These are phyloP conservation scores for Xylariaceae sp. DNA, from an alignment of 2,329 filamentous ascomycete genomes.

Conservation along the genomic window DNA sequence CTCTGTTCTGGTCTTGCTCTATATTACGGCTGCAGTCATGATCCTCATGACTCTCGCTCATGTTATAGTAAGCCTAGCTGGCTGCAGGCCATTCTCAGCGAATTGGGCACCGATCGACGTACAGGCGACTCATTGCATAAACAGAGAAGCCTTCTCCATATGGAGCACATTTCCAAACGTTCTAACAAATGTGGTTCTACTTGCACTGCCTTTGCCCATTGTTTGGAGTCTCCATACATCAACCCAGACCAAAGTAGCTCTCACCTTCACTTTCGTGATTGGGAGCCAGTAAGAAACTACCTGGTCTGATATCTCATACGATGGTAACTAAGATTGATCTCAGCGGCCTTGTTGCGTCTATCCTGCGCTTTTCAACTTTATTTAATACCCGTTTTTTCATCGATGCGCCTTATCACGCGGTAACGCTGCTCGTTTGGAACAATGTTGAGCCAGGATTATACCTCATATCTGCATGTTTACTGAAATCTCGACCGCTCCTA, in stretches of 20 bases:
- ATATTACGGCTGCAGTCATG: constrained; percentile 12
- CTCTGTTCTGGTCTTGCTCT: constrained; percentile 15
- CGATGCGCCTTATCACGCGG: constrained; percentile 10
- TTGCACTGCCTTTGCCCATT: constrained; percentile 45
- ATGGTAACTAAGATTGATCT: neutral
- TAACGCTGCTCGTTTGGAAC: constrained; percentile 7
- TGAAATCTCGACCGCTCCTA: constrained; percentile 12
- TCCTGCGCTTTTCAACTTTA: constrained; percentile 39
- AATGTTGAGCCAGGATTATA: constrained; percentile 12
- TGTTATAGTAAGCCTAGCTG: constrained; percentile 9
- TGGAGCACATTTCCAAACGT: constrained; percentile 46
- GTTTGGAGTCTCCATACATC: constrained; percentile 40
- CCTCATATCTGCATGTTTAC: constrained; percentile 8
- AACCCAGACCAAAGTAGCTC: constrained; percentile 9
- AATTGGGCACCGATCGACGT: constrained; percentile 27
- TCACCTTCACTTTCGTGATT: constrained; percentile 29
- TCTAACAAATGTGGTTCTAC: constrained; percentile 44
- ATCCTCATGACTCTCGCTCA: constrained; percentile 13
- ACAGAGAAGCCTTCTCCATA: constrained; percentile 38
- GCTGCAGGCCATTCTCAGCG: constrained; percentile 26
- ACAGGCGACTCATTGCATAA: constrained; percentile 33
- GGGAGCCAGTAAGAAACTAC: constrained; percentile 27
- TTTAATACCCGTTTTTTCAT: constrained; percentile 19
- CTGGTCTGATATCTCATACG: neutral
- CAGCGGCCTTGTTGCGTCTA: constrained; percentile 41